These are phyloP conservation scores for Candida verbasci DNA, from an alignment of 805 yeast genomes.

Conservation along the genomic window DNA sequence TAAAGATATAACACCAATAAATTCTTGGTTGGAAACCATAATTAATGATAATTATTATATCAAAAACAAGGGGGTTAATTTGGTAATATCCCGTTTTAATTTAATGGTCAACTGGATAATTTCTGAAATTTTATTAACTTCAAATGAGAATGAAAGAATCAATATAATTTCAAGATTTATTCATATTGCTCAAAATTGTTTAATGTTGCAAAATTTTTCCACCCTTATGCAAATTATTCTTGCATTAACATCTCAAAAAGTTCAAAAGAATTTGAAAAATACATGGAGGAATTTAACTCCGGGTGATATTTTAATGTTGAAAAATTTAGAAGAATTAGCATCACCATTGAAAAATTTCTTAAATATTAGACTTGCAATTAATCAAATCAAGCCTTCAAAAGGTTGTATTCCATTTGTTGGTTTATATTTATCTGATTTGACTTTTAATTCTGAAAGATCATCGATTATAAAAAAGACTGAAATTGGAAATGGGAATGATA, in stretches of 20 bases:
- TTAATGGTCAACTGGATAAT: conserved; percentile 88
- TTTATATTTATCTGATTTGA: conserved; percentile 75
- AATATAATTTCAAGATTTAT: conserved; percentile 79
- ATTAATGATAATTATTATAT: conserved; percentile 47
- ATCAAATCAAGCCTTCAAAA: conserved; percentile 52
- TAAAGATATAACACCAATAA: conserved; percentile 58
- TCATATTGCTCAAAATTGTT: conserved; percentile 77
- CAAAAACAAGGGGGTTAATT: conserved; percentile 65
- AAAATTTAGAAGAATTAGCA: conserved; percentile 63
- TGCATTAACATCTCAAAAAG: conserved; percentile 67
- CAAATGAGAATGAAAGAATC: conserved; percentile 53
- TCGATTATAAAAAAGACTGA: conserved; percentile 27
- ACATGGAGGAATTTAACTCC: conserved; percentile 76
- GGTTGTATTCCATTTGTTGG: conserved; percentile 94
- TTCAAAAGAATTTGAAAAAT: conserved; percentile 52
- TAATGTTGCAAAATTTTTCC: conserved; percentile 71
- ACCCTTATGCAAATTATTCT: conserved; percentile 83
- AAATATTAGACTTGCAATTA: conserved; percentile 59
- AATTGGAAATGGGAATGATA: background rate
- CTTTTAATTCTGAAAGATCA: conserved; percentile 65
- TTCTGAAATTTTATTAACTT: conserved; percentile 77
- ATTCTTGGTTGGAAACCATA: conserved; percentile 80
- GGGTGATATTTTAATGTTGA: conserved; percentile 65
- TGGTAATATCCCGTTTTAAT: conserved; percentile 82
- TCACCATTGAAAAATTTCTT: conserved; percentile 73